Conservation (phyloP, 2,329 filamentous ascomycete genomes). For the Epicoccum sorghinum region DNA sequence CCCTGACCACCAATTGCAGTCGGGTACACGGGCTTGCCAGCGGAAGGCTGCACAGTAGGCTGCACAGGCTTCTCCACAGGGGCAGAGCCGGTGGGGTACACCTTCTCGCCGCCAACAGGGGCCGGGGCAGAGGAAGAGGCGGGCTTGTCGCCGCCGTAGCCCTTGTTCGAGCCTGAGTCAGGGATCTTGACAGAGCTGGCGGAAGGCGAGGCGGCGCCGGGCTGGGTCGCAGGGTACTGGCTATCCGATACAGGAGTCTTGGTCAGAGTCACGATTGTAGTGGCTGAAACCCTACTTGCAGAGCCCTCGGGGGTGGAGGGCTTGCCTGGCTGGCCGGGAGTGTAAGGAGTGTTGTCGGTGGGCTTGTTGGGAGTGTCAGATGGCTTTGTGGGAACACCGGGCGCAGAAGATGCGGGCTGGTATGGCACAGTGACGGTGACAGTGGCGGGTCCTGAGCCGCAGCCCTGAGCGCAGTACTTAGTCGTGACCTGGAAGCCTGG, state of each 20-base stretch:
- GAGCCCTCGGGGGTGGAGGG: neutral
- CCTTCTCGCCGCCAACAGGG: neutral
- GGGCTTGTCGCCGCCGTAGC: constrained; percentile 2
- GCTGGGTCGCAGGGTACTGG: constrained; percentile 16
- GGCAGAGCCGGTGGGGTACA: constrained; percentile 1
- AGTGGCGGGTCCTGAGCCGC: constrained; percentile 31
- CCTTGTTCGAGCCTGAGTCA: neutral
- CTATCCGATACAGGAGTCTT: constrained; percentile 20
- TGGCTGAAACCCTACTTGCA: neutral
- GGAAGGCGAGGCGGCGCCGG: constrained; percentile 8
- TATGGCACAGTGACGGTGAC: constrained; percentile 34
- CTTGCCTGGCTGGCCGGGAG: constrained; percentile 9
- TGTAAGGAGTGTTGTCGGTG: constrained; percentile 2
- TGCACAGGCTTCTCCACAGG: neutral
- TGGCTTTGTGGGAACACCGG: neutral
- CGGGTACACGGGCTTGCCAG: neutral
- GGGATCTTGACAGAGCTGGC: constrained; percentile 5
- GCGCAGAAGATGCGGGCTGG: too few relatives aligned
- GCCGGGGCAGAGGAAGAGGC: neutral
- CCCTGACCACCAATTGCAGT: neutral
- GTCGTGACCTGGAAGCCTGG: constrained; percentile 35
- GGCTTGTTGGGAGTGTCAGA: neutral
- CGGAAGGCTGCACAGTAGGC: neutral
- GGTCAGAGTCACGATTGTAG: constrained; percentile 28
- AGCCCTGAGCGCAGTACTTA: constrained; percentile 37